A percentile compares a stretch with the other conserved stretches of the same genome.
Evolutionary conservation across 2,329 filamentous ascomycete genomes (phyloP).

Genomic region (Talaromyces sp.): DNA sequence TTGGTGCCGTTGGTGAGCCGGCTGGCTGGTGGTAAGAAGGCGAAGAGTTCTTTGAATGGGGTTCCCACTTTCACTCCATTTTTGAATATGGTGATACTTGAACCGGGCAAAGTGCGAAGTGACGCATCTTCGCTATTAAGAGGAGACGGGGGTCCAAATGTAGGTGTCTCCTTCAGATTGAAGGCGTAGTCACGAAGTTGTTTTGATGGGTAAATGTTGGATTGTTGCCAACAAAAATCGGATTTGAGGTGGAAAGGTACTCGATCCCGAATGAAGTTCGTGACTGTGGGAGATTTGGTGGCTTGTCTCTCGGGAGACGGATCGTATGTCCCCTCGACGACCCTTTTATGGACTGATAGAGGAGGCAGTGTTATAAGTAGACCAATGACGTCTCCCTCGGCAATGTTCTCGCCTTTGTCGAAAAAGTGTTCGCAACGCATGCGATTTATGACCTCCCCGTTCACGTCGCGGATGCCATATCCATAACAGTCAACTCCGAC

Average conservation of each 20-base stretch:
- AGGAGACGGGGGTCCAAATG: conserved; percentile 49
- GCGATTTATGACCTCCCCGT: conserved; percentile 87
- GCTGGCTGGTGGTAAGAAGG: conserved; percentile 87
- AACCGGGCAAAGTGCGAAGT: conserved; percentile 81
- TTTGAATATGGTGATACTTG: conserved; percentile 83
- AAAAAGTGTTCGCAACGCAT: conserved; percentile 91
- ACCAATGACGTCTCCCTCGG: conserved; percentile 89
- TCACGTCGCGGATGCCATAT: conserved; percentile 84
- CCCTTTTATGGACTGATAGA: conserved; percentile 76
- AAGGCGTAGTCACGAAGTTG: conserved; percentile 69
- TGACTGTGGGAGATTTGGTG: conserved; percentile 48
- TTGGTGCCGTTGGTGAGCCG: conserved; percentile 40
- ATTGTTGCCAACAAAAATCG: conserved; percentile 80
- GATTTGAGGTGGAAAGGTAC: conserved; percentile 92
- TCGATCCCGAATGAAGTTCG: conserved; percentile 88
- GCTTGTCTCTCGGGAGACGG: conserved; percentile 62
- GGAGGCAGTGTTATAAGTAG: conserved; percentile 88
- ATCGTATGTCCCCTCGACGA: conserved; percentile 83
- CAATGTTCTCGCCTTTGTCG: conserved; percentile 68
- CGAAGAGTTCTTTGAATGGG: conserved; percentile 78
- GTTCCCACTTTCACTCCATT: conserved; percentile 84
- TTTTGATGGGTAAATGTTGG: conserved; percentile 65
- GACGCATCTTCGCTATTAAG: conserved; percentile 64
- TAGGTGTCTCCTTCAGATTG: conserved; percentile 43
- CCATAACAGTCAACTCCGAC: conserved; percentile 93